These are phyloP conservation scores for Medicago lupulina DNA, from an alignment of 306 rosid genomes.

Conservation along the genomic window DNA sequence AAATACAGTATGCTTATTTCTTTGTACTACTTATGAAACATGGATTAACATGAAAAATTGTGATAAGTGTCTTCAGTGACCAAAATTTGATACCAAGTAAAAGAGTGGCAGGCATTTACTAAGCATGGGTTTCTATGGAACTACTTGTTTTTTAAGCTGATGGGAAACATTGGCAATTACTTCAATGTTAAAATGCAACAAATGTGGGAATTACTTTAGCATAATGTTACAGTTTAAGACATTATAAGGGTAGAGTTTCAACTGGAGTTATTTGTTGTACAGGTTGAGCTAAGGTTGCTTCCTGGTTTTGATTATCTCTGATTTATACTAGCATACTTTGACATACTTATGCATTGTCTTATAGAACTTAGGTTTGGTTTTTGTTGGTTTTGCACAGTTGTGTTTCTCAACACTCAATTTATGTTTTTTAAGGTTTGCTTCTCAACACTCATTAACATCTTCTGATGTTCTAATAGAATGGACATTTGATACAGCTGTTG, in stretches of 20 bases:
- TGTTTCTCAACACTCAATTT: neutral
- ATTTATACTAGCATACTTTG: constrained; percentile 11
- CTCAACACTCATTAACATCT: neutral
- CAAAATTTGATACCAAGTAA: constrained; percentile 1
- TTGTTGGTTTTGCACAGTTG: neutral
- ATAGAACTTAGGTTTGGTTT: constrained; percentile 4
- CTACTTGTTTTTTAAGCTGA: constrained; percentile 7
- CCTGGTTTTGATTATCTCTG: constrained; percentile 2
- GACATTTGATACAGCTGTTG: neutral
- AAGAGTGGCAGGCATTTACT: neutral
- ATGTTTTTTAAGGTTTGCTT: constrained; percentile 1
- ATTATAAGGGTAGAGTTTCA: neutral
- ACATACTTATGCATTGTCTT: neutral
- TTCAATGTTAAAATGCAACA: constrained; percentile 29
- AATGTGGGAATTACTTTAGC: neutral
- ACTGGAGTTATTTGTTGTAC: neutral
- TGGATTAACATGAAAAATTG: constrained; percentile 6
- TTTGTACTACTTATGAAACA: neutral
- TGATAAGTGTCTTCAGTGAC: neutral
- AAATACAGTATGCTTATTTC: neutral
- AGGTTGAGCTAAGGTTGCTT: constrained; percentile 9
- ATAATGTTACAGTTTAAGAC: neutral
- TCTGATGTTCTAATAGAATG: constrained; percentile 12
- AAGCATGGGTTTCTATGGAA: constrained; percentile 10
- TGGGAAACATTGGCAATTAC: neutral